Base-by-base conservation (phyloP, 768 basidiomycete genomes). In the Trametes villosa region DNA sequence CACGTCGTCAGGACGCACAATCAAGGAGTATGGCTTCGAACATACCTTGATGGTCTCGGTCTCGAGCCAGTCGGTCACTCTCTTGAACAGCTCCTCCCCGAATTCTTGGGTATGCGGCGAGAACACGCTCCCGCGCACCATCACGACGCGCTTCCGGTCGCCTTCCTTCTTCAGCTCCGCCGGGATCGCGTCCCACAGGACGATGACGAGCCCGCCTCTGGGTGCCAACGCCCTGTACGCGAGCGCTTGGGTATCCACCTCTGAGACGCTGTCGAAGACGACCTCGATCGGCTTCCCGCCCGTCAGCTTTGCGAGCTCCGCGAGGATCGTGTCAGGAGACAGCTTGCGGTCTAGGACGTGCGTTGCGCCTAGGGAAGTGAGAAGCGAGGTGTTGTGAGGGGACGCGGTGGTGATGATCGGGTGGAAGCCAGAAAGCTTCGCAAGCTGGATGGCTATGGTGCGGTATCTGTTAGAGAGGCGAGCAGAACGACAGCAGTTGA, bases 321-420 rank as follows among this genome's bases (percentile, higher is more conserved):
- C 55, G 9, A 50, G 46, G 18, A 69, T 54, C 7, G 22, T 31
- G 11, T 62, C 54, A 0, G 33, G 15, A 24, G 61, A 27, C 4
- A 67, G 57, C 11, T 54, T 53, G 13, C 72, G 63, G 51, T 72
- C 70, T 34, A 73, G 34, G 27, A 71, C 62, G 45, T 69, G 67
- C 29, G 70, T 71, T 1, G 65, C 70, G n/a, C 70, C 70, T 50
- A 69, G 56, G 3, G 62, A 51, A 7, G n/a, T 59, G 41, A 65
- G 64, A 24, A 49, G 54, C 18, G 30, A 54, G 11, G 15, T 29
- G 58, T 73, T 69, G 52, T 60, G 65, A 24, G 46, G 42, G 9
- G 72, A 73, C 17, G 69, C 69, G 15, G 70, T 70, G 9, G 68
- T 17, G 52, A 36, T 47, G 33, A 50, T 40, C 3, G 36, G 44